These are phyloP conservation scores for Trametes pubescens DNA, from an alignment of 1,284 basidiomycete genomes.

Conservation along the genomic window DNA sequence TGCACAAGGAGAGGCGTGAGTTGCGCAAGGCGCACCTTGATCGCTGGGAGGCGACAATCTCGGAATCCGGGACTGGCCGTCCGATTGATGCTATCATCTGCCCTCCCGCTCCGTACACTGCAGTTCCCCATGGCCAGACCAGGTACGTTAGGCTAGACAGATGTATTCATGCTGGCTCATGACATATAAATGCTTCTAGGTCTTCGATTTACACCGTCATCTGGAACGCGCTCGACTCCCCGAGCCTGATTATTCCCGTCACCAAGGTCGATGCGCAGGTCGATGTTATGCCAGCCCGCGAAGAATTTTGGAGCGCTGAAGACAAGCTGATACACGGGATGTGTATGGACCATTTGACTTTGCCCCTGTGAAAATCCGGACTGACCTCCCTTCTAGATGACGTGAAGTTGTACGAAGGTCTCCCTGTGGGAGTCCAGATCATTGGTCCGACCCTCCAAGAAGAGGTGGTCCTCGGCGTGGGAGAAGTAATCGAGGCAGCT, in stretches of 20 bases:
- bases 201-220: constrained; percentile 52
- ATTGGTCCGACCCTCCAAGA: constrained; percentile 59
- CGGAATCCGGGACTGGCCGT: constrained; percentile 62
- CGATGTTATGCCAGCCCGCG: constrained; percentile 52
- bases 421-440: constrained; percentile 60
- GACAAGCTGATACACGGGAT: constrained; percentile 54
- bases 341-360: constrained; percentile 47
- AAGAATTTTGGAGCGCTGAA: constrained; percentile 48
- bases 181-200: neutral
- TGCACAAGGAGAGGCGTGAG: constrained; percentile 54
- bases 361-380: neutral
- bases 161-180: neutral
- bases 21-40: constrained; percentile 60
- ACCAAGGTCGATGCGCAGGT: constrained; percentile 60
- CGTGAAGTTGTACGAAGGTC: constrained; percentile 51
- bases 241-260: constrained; percentile 73
- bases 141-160: constrained; percentile 43
- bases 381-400: constrained; percentile 46
- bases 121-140: constrained; percentile 62
- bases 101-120: constrained; percentile 60
- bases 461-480: constrained; percentile 54
- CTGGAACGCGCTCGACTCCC: constrained; percentile 77
- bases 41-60: constrained; percentile 61
- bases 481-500: constrained; percentile 47
- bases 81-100: constrained; percentile 71